Evolutionary conservation across 106 monocot species (phyloP).

Genomic region (Allium cepa): DNA sequence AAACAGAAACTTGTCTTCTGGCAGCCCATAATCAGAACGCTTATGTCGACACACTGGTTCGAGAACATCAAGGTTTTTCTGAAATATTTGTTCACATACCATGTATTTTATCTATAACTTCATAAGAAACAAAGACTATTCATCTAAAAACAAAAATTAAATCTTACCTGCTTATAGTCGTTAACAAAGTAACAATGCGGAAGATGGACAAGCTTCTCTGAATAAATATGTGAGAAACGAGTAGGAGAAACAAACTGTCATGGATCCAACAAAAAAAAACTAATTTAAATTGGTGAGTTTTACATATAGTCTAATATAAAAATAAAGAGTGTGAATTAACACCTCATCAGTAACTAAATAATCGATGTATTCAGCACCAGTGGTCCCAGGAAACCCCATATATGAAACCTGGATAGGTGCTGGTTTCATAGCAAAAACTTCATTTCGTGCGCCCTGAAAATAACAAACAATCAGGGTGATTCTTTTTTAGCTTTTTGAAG

Average conservation of each 20-base stretch:
- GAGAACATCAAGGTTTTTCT: conserved; percentile 84
- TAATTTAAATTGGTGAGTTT: no score
- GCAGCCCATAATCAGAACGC: conserved; percentile 89
- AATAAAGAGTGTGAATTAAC: neutral
- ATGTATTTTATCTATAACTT: neutral
- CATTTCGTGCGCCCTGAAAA: conserved; percentile 88
- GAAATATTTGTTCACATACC: conserved; percentile 5
- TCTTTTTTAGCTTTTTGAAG: no score
- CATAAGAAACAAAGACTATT: no score
- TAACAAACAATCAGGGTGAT: conserved; percentile 15
- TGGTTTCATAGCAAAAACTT: conserved; percentile 95
- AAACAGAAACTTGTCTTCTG: conserved; percentile 93
- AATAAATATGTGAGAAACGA: conserved; percentile 81
- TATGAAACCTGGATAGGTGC: conserved; percentile 97
- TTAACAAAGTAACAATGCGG: conserved; percentile 98
- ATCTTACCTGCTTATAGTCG: conserved; percentile 85
- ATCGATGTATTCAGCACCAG: conserved; percentile 90
- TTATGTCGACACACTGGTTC: conserved; percentile 66
- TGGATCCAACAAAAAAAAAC: neutral
- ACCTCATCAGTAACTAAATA: conserved; percentile 97
- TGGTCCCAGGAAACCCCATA: conserved; percentile 98
- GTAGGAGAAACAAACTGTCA: conserved; percentile 91
- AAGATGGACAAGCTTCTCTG: conserved; percentile 92
- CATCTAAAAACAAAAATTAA: no score
- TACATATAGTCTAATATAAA: neutral